Evolutionary conservation across 352 stramenopile genomes (phyloP).

Genomic region (Phytophthora litchii): DNA sequence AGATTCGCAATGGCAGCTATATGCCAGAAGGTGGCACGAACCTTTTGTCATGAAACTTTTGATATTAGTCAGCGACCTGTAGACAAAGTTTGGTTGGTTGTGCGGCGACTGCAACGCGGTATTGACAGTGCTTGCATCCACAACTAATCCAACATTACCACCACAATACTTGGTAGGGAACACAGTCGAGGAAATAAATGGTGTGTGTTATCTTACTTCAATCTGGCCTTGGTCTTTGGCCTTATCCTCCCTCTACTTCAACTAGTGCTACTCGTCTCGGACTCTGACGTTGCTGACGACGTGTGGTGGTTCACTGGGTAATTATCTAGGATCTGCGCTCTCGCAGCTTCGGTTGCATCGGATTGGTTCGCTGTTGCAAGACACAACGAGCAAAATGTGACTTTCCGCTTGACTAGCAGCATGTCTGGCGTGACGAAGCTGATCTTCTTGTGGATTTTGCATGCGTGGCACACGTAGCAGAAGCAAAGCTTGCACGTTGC

Average conservation of each 20-base stretch:
- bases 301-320: conserved; percentile 17
- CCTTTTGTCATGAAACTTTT: no score
- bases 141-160: neutral
- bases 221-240: neutral
- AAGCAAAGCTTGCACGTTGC: conserved; percentile 44
- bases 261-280: conserved; percentile 29
- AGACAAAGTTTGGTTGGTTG: conserved; percentile 4
- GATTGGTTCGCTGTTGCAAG: conserved; percentile 25
- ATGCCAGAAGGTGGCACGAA: conserved; percentile 5
- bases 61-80: no score
- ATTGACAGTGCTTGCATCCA: conserved; percentile 2
- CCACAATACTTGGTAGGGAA: no score
- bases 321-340: conserved; percentile 31
- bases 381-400: conserved; percentile 40
- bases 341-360: conserved; percentile 29
- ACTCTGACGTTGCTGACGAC: conserved; percentile 26
- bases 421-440: conserved; percentile 41
- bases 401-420: conserved; percentile 28
- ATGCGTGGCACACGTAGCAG: conserved; percentile 34
- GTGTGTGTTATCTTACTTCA: conserved; percentile 14
- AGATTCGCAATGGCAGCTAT: conserved; percentile 13
- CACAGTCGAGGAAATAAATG: conserved; percentile 11
- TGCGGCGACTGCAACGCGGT: neutral
- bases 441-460: conserved; percentile 44
- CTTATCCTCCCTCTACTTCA: conserved; percentile 3